A percentile compares a stretch with the other conserved stretches of the same genome.
phyloP scores from a whole-genome alignment of 2,329 filamentous ascomycete species.

The Aureobasidium zeae region DNA sequence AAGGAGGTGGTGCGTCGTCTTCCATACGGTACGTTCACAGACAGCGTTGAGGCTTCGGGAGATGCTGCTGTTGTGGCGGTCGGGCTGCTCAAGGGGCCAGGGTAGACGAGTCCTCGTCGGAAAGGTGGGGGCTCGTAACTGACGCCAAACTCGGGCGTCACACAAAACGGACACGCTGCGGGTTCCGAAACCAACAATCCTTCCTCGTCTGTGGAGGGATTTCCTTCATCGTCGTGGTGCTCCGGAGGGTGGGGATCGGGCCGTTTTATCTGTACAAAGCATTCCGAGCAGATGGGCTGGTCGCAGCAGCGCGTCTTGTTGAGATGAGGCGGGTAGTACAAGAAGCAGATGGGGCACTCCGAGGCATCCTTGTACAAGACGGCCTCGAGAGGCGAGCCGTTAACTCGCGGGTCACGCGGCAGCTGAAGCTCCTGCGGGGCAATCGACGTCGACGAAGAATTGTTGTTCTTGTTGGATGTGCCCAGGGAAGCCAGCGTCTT shows the following conservation, averaged over 20 bases:
- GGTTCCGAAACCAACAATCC: slow-evolving; percentile 77
- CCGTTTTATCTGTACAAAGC: slow-evolving; percentile 96
- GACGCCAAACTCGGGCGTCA: slow-evolving; percentile 91
- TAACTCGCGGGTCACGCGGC: slow-evolving; percentile 76
- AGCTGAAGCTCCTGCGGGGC: slow-evolving; percentile 68
- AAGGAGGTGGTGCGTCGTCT: slow-evolving; percentile 58
- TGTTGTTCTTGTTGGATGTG: slow-evolving; percentile 64
- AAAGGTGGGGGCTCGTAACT: slow-evolving; percentile 87
- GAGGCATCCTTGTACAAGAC: slow-evolving; percentile 83
- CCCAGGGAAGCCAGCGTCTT: slow-evolving; percentile 82
- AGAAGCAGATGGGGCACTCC: slow-evolving; percentile 94
- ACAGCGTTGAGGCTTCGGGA: slow-evolving; percentile 80
- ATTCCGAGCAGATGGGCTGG: slow-evolving; percentile 94
- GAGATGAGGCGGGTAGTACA: slow-evolving; percentile 89
- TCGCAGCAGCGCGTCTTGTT: slow-evolving; percentile 94
- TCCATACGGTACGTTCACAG: slow-evolving; percentile 44
- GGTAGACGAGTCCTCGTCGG: slow-evolving; percentile 67
- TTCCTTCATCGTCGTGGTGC: slow-evolving; percentile 45
- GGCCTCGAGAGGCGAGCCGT: slow-evolving; percentile 88
- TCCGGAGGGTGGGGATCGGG: slow-evolving; percentile 85
- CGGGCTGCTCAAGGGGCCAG: slow-evolving; percentile 31
- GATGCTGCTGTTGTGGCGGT: slow-evolving; percentile 48
- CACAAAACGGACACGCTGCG: slow-evolving; percentile 88
- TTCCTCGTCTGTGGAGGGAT: slow-evolving; percentile 38
- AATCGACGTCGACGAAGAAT: slow-evolving; percentile 55